Evolutionary conservation across 2,329 filamentous ascomycete genomes (phyloP), one percentile per base, ranked within the genome.

Genomic region (Claviceps digitariae): DNA sequence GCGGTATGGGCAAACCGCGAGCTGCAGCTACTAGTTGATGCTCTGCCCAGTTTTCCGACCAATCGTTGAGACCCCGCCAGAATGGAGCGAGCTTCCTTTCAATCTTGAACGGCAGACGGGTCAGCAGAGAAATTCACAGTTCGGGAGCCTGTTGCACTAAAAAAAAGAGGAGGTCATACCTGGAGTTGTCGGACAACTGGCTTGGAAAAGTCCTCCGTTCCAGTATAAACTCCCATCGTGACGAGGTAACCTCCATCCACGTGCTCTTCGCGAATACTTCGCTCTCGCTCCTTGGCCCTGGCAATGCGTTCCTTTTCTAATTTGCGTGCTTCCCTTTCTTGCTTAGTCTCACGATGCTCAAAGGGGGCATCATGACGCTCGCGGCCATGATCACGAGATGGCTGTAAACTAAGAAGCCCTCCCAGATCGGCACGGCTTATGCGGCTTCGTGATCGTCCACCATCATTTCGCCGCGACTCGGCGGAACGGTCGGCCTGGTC

Each of bases 161-260:
- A 21, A 23, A 38, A 25, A 44, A 23, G 31, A 62, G n/a, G n/a
- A n/a, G n/a, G n/a, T n/a, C 72, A 63, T 77, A 95, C 90, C 84
- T 93, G 91, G 53, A 98, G 73, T 66, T 95, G 90, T 59, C 93
- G 82, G 53, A 97, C 91, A 48, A 88, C 74, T 20, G 79, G 72
- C 68, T 97, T 97, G 74, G 82, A 95, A 66, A 91, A 98, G 69
- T 98, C 93, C 69, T 98, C 93, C 0, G 82, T 74, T 0, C 91
- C 90, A 23, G 88, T 91, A 65, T 98, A 98, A 50, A 90, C 87
- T 38, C 93, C 93, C 64, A 95, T 81, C 0, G 93, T 98, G 34
- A 98, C 93, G 48, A 98, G 72, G 70, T 84, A 98, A 23, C 93
- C 93, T 21, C 93, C 93, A 68, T 98, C 93, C 3, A 97, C 86